These are phyloP conservation scores for Candolleomyces efflorescens DNA, from an alignment of 768 basidiomycete genomes.

Conservation along the genomic window DNA sequence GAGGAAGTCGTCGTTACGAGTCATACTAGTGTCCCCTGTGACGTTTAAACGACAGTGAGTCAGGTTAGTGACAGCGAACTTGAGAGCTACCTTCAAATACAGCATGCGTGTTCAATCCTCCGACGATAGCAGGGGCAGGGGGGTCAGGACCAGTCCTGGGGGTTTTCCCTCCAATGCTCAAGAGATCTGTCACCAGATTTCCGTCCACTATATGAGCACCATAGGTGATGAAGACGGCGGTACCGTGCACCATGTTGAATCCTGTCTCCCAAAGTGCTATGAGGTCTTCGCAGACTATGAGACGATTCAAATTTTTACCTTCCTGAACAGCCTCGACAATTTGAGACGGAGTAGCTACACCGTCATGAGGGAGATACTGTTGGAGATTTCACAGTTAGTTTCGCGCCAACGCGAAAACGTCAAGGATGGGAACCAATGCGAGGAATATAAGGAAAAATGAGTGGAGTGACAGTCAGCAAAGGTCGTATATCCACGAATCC, in stretches of 20 bases:
- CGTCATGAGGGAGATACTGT: conserved; percentile 13
- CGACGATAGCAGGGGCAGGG: conserved; percentile 15
- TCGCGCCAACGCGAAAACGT: no score
- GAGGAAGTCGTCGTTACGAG: conserved; percentile 13
- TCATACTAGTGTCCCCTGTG: not conserved
- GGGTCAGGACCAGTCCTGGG: conserved; percentile 14
- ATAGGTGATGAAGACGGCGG: conserved; percentile 12
- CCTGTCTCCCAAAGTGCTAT: not conserved
- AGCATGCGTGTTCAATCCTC: conserved; percentile 14
- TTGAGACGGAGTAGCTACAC: conserved; percentile 12
- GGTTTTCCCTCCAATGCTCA: conserved; percentile 17
- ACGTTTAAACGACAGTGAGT: not conserved
- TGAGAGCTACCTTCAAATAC: conserved; percentile 10
- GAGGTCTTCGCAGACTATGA: not conserved
- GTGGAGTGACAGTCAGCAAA: no score
- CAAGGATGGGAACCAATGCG: no score
- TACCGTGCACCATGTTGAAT: conserved; percentile 14
- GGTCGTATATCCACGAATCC: no score
- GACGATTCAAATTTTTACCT: conserved; percentile 1
- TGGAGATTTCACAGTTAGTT: no score
- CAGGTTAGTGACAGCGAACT: not conserved
- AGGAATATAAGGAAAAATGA: no score
- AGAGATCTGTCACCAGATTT: conserved; percentile 12
- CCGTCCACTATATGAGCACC: conserved; percentile 15
- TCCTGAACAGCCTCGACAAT: conserved; percentile 13